phyloP scores from a whole-genome alignment of 169 alveolate species.

The Cryptosporidium viatorum region DNA sequence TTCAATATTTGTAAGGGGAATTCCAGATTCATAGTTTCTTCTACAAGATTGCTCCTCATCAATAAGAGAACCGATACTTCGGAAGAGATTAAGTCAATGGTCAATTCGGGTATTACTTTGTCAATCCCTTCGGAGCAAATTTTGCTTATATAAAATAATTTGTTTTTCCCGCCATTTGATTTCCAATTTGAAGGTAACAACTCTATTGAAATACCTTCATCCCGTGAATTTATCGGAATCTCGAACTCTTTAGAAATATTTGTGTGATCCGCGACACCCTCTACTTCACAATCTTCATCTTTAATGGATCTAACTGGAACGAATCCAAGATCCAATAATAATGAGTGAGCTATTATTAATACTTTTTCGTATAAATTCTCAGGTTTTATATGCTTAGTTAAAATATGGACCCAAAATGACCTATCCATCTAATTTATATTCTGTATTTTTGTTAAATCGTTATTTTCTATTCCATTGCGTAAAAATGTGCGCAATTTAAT shows the following conservation, averaged over 20 bases:
- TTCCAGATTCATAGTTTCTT: background rate
- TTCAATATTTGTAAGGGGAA: background rate
- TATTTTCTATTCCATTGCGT: conserved; percentile 4
- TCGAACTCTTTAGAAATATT: background rate
- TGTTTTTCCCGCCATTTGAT: background rate
- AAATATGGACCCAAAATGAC: conserved; percentile 32
- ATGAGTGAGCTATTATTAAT: conserved; percentile 13
- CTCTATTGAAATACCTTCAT: conserved; percentile 5
- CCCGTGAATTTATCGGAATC: background rate
- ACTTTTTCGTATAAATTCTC: background rate
- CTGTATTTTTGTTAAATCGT: background rate
- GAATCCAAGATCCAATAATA: conserved; percentile 42
- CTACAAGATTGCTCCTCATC: background rate
- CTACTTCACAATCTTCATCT: background rate
- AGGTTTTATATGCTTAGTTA: background rate
- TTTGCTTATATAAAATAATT: conserved; percentile 1
- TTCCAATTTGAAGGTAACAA: conserved; percentile 48
- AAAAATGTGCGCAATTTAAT: background rate
- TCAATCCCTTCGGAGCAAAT: background rate
- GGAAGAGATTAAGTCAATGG: background rate
- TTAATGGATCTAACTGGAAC: conserved; percentile 4
- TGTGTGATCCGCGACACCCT: background rate
- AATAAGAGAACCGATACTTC: background rate
- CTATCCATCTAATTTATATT: background rate
- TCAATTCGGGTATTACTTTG: background rate